phyloP scores from a whole-genome alignment of 345 rosid genomes.

The Gossypium bickii region DNA sequence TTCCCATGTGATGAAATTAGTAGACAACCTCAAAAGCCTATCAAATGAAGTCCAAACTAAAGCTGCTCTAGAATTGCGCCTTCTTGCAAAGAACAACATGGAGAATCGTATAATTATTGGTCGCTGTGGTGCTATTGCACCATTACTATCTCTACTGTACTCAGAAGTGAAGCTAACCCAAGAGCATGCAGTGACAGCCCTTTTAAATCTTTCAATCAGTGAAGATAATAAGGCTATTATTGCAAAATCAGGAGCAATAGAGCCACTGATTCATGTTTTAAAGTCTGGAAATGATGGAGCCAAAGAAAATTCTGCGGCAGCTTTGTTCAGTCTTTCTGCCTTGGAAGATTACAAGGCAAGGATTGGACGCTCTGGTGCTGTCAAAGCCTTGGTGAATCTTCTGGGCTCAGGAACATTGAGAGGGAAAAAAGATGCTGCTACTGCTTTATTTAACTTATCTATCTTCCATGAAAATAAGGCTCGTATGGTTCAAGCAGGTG shows the following conservation, averaged over 20 bases:
- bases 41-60: slow-evolving; percentile 47
- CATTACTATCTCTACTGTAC: slow-evolving; percentile 64
- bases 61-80: slow-evolving; percentile 81
- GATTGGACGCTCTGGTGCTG: slow-evolving; percentile 84
- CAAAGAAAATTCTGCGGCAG: slow-evolving; percentile 87
- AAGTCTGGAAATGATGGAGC: slow-evolving; percentile 76
- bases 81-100: slow-evolving; percentile 59
- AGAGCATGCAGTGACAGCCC: slow-evolving; percentile 88
- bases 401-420: slow-evolving; percentile 71
- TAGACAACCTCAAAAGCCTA: slow-evolving; percentile 60
- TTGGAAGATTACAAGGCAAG: slow-evolving; percentile 67
- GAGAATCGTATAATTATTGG: slow-evolving; percentile 74
- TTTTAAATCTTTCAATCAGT: slow-evolving; percentile 80
- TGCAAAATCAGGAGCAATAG: slow-evolving; percentile 67
- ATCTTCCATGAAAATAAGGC: slow-evolving; percentile 87
- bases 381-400: slow-evolving; percentile 72
- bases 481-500: slow-evolving; percentile 89
- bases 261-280: slow-evolving; percentile 74
- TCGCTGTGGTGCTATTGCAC: slow-evolving; percentile 56
- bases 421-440: slow-evolving; percentile 92
- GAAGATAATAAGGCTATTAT: slow-evolving; percentile 72
- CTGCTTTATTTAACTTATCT: slow-evolving; percentile 88
- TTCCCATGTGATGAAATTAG: slow-evolving; percentile 49
- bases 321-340: slow-evolving; percentile 76
- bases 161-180: slow-evolving; percentile 61